A percentile compares a stretch with the other conserved stretches of the same genome.
Conservation (phyloP, 495 filamentous ascomycete genomes). For the Daldinia concentrica region DNA sequence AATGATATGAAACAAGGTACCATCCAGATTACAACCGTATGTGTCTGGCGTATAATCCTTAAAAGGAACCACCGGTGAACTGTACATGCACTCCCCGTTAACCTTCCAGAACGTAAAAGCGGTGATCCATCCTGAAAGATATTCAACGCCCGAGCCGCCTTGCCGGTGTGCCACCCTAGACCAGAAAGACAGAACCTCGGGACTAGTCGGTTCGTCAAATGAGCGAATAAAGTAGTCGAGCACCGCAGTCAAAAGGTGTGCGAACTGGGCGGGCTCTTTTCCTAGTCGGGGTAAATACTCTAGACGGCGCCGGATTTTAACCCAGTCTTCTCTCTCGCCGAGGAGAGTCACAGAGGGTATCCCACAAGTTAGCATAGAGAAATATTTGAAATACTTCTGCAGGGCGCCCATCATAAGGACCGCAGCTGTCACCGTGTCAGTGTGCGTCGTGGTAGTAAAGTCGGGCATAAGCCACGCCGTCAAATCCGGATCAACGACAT, state of each 20-base stretch:
- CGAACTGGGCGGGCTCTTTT: conserved; percentile 38
- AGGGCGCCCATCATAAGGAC: conserved; percentile 27
- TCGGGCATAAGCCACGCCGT: conserved; percentile 41
- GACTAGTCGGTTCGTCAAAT: conserved; percentile 4
- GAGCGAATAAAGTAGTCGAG: conserved; percentile 2
- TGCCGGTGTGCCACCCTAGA: not conserved
- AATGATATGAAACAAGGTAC: conserved; percentile 6
- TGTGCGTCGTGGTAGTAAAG: conserved; percentile 42
- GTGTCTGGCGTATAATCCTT: not conserved
- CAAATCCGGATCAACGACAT: conserved; percentile 23
- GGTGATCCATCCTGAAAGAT: conserved; percentile 51
- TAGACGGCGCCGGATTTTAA: conserved; percentile 44
- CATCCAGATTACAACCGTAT: conserved; percentile 1
- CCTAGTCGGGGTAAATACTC: conserved; percentile 53
- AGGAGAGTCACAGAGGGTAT: conserved; percentile 61
- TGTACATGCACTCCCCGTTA: not conserved
- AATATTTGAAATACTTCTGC: conserved; percentile 15
- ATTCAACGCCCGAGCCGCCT: conserved; percentile 24
- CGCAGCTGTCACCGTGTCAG: conserved; percentile 28
- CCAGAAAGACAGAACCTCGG: conserved; percentile 14
- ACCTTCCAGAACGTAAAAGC: conserved; percentile 34
- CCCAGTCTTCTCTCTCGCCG: conserved; percentile 56
- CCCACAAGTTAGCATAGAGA: conserved; percentile 46
- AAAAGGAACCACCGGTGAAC: not conserved
- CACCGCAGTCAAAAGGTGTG: not conserved